These are phyloP conservation scores for Fusarium abutilonis DNA, from an alignment of 2,329 filamentous ascomycete genomes.

Conservation along the genomic window DNA sequence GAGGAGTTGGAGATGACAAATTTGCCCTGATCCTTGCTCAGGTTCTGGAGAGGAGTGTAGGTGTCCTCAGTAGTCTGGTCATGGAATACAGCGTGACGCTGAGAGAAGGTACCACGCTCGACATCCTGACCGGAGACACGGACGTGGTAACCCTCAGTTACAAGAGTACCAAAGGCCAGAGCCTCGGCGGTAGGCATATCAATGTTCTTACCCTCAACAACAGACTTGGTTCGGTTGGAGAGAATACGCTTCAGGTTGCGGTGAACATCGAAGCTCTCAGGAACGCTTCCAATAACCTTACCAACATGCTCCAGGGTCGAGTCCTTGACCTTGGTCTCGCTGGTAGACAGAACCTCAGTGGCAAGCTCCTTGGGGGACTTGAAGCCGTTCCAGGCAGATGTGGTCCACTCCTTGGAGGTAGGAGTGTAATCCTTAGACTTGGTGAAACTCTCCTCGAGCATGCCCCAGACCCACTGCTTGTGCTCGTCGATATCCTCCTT, in stretches of 20 bases:
- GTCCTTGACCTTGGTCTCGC: slow-evolving; percentile 81
- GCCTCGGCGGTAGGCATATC: slow-evolving; percentile 98
- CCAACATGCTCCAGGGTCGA: slow-evolving; percentile 84
- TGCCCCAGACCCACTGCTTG: slow-evolving; percentile 99
- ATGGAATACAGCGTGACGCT: slow-evolving; percentile 96
- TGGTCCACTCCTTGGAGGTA: slow-evolving; percentile 97
- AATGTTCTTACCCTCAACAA: slow-evolving; percentile 90
- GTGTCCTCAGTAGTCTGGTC: slow-evolving; percentile 95
- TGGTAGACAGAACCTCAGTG: slow-evolving; percentile 91
- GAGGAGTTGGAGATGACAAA: slow-evolving; percentile 99
- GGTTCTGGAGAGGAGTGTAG: slow-evolving; percentile 89
- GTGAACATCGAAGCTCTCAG: slow-evolving; percentile 89
- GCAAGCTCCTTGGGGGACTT: slow-evolving; percentile 98
- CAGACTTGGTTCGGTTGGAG: slow-evolving; percentile 86
- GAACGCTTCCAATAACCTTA: slow-evolving; percentile 78
- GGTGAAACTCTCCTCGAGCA: slow-evolving; percentile 97
- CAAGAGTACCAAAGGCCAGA: slow-evolving; percentile 90
- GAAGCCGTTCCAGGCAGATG: slow-evolving; percentile 99
- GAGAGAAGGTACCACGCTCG: slow-evolving; percentile 98
- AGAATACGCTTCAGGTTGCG: slow-evolving; percentile 98
- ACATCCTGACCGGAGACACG: slow-evolving; percentile 98
- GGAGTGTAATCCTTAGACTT: slow-evolving; percentile 98
- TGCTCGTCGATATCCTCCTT: slow-evolving; percentile 98
- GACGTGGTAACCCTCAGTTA: slow-evolving; percentile 94
- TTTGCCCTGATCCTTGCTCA: slow-evolving; percentile 90